Conservation (phyloP, 2,329 filamentous ascomycete genomes). For the Alternaria burnsii region DNA sequence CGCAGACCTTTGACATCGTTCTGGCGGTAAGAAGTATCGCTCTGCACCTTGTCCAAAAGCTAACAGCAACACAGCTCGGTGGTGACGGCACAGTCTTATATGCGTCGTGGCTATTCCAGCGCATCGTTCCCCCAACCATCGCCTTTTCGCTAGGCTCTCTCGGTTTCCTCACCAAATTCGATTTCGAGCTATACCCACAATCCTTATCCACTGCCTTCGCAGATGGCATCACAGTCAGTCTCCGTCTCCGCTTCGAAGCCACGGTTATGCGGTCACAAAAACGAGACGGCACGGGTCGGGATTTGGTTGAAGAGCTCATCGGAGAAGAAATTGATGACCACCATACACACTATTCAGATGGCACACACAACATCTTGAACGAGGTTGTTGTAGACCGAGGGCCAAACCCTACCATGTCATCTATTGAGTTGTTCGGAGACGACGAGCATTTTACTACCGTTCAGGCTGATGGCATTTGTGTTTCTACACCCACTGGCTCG, state of each 20-base stretch:
- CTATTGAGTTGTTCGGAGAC: conserved; percentile 90
- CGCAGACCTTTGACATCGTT: conserved; percentile 92
- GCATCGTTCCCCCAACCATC: conserved; percentile 90
- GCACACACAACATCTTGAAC: conserved; percentile 89
- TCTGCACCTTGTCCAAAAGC: background rate
- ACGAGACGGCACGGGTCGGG: conserved; percentile 45
- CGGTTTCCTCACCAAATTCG: conserved; percentile 96
- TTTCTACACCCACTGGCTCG: conserved; percentile 92
- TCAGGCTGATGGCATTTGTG: conserved; percentile 90
- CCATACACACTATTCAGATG: conserved; percentile 84
- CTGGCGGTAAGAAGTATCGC: conserved; percentile 67
- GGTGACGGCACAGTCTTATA: conserved; percentile 98
- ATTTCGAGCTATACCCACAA: conserved; percentile 77
- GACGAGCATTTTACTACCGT: conserved; percentile 95
- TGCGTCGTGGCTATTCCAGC: conserved; percentile 95
- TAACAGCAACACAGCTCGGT: conserved; percentile 63
- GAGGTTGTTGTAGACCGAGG: conserved; percentile 96
- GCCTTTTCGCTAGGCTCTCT: conserved; percentile 91
- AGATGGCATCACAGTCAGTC: conserved; percentile 86
- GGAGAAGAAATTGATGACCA: conserved; percentile 85
- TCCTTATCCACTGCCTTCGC: conserved; percentile 77
- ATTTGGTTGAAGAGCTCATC: conserved; percentile 85
- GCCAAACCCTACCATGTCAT: conserved; percentile 93
- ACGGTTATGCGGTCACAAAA: conserved; percentile 85
- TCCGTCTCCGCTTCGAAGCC: conserved; percentile 89